Evolutionary conservation across 2,329 filamentous ascomycete species (phyloP), one percentile per base, ranked within the genome.

Genomic region (Pseudocercospora fijiensis): DNA sequence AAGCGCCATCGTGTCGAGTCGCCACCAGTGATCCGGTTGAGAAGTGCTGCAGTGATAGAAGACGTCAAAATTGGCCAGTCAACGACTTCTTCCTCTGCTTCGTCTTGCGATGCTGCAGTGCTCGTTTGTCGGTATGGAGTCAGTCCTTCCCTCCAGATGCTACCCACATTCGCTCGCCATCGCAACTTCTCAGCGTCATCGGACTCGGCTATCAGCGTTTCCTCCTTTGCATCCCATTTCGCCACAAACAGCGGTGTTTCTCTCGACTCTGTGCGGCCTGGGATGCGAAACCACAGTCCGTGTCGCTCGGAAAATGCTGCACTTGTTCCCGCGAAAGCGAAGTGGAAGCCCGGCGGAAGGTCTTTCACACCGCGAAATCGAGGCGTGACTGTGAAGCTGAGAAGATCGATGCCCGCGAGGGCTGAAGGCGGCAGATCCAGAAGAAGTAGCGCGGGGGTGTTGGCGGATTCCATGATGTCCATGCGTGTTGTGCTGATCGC

Each of bases 321-420:
- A 61, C 84, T 86, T 20, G 83, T 82, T 24, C 85, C 83, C 0
- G 82, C 84, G 72, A 88, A 89, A 18, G 87, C 75, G 67, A 88
- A 88, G 71, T 88, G 86, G 71, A 83, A 80, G 49, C 86, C 86
- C 1, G 77, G 70, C 0, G 86, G 84, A 3, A 89, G 70, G 67
- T 85, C 81, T 66, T 83, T 85, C 69, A 89, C 82, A 27, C 86
- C 86, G 62, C 82, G 80, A 74, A 89, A 88, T 58, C 83, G 82
- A 10, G 84, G 78, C 10, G 85, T 85, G 3, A 85, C 84, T 16
- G 85, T 87, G 75, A 89, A 88, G 52, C 86, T 85, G 57, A 88
- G 80, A 56, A 84, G 68, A 72, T 85, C 76, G 71, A 86, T 82
- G 65, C 83, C 86, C 67, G 83, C 82, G 13, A 84, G 76, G 1